These are phyloP conservation scores for Nadsonia starkeyi-henricii DNA, from an alignment of 1,139 yeast genomes.

Conservation along the genomic window DNA sequence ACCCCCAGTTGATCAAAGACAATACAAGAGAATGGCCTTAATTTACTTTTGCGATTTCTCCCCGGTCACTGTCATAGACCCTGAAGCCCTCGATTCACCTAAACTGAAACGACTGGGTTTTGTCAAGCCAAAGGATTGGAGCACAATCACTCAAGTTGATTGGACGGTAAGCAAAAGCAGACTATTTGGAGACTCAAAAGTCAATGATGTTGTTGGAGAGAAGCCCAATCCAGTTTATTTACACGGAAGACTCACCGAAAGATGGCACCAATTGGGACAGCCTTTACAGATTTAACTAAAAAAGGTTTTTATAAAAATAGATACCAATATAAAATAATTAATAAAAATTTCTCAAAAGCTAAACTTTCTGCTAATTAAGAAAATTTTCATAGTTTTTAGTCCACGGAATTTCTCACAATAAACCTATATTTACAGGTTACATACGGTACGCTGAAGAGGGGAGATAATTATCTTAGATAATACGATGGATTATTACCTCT, in stretches of 20 bases:
- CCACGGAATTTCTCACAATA: too few relatives aligned
- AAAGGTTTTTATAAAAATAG: too few relatives aligned
- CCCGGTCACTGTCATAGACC: constrained; percentile 25
- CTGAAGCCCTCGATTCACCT: constrained; percentile 29
- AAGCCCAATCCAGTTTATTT: constrained; percentile 28
- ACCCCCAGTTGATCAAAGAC: constrained; percentile 33
- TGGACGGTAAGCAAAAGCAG: constrained; percentile 32
- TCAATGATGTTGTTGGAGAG: constrained; percentile 23
- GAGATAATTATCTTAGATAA: too few relatives aligned
- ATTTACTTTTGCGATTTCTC: constrained; percentile 34
- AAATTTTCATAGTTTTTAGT: too few relatives aligned
- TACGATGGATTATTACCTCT: too few relatives aligned
- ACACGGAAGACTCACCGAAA: constrained; percentile 30
- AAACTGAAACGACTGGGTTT: constrained; percentile 25
- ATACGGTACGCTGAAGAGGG: too few relatives aligned
- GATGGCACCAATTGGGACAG: constrained; percentile 27
- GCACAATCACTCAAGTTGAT: constrained; percentile 25
- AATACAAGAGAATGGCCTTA: constrained; percentile 28
- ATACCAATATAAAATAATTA: too few relatives aligned
- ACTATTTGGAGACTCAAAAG: constrained; percentile 26
- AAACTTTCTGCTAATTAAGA: too few relatives aligned
- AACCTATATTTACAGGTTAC: too few relatives aligned
- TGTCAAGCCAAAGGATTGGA: constrained; percentile 27
- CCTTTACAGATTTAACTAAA: constrained; percentile 2
- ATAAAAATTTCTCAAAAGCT: too few relatives aligned